phyloP scores from a whole-genome alignment of 306 rosid species.

The Lathyrus tuberosus region DNA sequence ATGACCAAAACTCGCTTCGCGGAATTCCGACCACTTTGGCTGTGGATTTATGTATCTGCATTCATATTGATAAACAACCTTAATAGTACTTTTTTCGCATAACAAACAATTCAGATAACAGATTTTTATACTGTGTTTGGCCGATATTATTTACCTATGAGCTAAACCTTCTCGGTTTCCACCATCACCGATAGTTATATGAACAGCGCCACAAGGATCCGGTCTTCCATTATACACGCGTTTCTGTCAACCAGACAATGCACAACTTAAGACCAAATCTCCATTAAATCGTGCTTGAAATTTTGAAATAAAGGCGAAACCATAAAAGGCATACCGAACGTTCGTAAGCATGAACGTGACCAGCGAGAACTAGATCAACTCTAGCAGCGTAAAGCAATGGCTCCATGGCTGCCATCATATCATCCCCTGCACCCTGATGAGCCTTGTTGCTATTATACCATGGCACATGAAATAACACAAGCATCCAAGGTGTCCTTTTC shows the following conservation, averaged over 20 bases:
- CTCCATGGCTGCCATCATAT: constrained; percentile 84
- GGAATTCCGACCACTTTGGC: constrained; percentile 88
- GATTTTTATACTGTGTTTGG: constrained; percentile 25
- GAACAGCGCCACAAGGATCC: constrained; percentile 85
- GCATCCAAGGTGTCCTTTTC: constrained; percentile 83
- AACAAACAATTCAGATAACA: constrained; percentile 11
- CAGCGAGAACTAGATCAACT: constrained; percentile 74
- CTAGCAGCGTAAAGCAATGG: constrained; percentile 81
- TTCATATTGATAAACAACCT: constrained; percentile 21
- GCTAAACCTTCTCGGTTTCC: constrained; percentile 98
- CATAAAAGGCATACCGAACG: constrained; percentile 63
- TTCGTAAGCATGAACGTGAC: constrained; percentile 98
- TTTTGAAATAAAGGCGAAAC: constrained; percentile 17
- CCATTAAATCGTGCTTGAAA: neutral
- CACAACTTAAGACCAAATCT: constrained; percentile 14
- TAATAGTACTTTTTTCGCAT: neutral
- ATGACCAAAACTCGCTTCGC: constrained; percentile 95
- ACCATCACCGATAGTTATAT: constrained; percentile 95
- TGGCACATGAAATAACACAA: constrained; percentile 83
- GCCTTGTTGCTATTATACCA: constrained; percentile 98
- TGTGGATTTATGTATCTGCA: constrained; percentile 66
- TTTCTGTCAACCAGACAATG: constrained; percentile 53
- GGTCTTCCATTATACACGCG: constrained; percentile 70
- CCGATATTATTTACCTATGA: constrained; percentile 51
- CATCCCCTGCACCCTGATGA: constrained; percentile 80